Percentiles rank a stretch among this genome's conserved stretches.
Conservation (phyloP, 306 rosid genomes). For the Purshia tridentata region DNA sequence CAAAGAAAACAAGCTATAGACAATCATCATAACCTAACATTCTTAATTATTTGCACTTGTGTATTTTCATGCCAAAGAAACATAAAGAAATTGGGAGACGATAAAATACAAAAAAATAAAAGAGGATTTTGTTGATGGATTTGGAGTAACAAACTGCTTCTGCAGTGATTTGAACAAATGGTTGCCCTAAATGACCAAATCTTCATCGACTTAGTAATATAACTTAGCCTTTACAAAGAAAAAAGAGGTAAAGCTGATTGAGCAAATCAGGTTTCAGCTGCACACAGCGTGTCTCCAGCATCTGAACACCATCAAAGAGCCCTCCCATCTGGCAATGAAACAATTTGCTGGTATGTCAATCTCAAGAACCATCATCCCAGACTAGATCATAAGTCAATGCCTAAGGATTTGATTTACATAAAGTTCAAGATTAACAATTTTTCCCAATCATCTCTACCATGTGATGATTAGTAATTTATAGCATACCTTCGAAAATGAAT, state of each 20-base stretch:
- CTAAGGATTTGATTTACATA: conserved; percentile 22
- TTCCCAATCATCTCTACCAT: conserved; percentile 1
- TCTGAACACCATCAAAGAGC: conserved; percentile 11
- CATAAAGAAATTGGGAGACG: background rate
- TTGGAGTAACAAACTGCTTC: background rate
- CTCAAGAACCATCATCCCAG: background rate
- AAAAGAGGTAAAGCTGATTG: conserved; percentile 16
- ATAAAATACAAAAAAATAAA: background rate
- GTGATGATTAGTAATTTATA: background rate
- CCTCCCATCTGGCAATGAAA: conserved; percentile 21
- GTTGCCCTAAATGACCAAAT: background rate
- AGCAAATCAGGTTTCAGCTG: conserved; percentile 29
- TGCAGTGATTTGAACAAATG: conserved; percentile 1
- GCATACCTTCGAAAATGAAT: conserved; percentile 24
- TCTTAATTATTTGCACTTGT: background rate
- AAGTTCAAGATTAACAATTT: background rate
- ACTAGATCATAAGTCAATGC: background rate
- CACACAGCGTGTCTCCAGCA: conserved; percentile 31
- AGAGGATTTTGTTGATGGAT: background rate
- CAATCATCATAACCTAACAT: background rate
- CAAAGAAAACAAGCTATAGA: background rate
- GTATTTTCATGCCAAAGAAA: background rate
- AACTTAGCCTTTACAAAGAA: conserved; percentile 20
- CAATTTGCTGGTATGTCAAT: conserved; percentile 26
- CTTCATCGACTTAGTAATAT: background rate